A percentile compares a stretch with the other conserved stretches of the same genome.
These are phyloP conservation scores for Trichoderma citrinoviride DNA, from an alignment of 2,329 filamentous ascomycete species.

Conservation along the genomic window DNA sequence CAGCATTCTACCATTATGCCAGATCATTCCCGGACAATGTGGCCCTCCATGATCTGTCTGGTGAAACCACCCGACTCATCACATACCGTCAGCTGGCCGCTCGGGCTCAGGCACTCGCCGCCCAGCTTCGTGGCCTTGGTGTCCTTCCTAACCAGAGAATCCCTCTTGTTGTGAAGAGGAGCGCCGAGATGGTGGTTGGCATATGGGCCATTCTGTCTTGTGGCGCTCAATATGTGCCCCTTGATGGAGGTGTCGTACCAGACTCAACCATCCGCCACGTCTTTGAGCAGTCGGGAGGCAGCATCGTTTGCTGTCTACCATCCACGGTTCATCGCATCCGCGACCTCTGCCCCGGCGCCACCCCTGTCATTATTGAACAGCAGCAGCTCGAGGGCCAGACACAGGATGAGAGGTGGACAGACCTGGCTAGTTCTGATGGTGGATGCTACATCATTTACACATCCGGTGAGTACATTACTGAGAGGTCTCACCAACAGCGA, in stretches of 20 bases:
- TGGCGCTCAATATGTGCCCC: conserved; percentile 58
- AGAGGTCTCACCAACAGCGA: neutral
- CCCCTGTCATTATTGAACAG: conserved; percentile 34
- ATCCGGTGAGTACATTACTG: conserved; percentile 40
- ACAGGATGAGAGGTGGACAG: conserved; percentile 27
- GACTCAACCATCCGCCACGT: conserved; percentile 50
- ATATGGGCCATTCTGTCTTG: conserved; percentile 56
- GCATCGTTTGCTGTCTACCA: conserved; percentile 48
- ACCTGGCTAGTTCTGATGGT: conserved; percentile 36
- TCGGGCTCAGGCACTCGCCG: conserved; percentile 43
- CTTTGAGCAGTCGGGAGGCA: conserved; percentile 45
- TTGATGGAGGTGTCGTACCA: conserved; percentile 54
- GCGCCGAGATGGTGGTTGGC: conserved; percentile 56
- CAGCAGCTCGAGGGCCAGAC: neutral
- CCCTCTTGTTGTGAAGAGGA: conserved; percentile 54
- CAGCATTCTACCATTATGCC: conserved; percentile 41
- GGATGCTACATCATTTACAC: conserved; percentile 54
- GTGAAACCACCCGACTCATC: conserved; percentile 33
- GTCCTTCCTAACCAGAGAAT: conserved; percentile 47
- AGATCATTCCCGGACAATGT: conserved; percentile 36
- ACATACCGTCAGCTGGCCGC: conserved; percentile 47
- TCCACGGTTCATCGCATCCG: conserved; percentile 37
- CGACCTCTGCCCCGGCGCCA: conserved; percentile 28
- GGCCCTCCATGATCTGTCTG: conserved; percentile 41
- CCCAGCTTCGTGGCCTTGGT: conserved; percentile 39